Evolutionary conservation across 768 basidiomycete species (phyloP).

Genomic region (Mycena indigotica): DNA sequence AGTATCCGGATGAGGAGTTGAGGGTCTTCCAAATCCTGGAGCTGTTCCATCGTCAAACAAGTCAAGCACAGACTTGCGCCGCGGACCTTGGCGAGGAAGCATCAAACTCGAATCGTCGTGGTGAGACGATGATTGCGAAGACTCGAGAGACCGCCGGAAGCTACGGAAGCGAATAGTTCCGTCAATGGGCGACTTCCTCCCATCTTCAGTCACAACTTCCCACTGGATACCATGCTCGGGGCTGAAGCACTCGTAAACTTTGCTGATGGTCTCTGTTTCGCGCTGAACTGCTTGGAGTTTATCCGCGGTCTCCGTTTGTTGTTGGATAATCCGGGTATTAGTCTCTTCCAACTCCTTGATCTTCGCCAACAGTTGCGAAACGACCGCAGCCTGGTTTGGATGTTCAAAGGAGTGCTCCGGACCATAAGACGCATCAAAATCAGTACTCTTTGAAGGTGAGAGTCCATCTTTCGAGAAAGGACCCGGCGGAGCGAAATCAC

Average conservation of each 20-base stretch:
- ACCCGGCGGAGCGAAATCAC: constrained; percentile 66
- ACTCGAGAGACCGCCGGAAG: constrained; percentile 26
- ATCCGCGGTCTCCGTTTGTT: constrained; percentile 62
- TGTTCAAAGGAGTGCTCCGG: constrained; percentile 15
- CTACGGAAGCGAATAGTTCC: constrained; percentile 34
- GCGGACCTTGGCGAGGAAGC: constrained; percentile 25
- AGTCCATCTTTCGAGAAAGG: constrained; percentile 27
- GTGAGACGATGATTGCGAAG: no score
- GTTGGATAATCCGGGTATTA: constrained; percentile 64
- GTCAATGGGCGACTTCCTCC: constrained; percentile 24
- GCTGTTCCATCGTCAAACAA: constrained; percentile 51
- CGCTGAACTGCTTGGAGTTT: constrained; percentile 70
- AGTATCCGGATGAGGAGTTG: constrained; percentile 33
- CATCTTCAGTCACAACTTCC: constrained; percentile 37
- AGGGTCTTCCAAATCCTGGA: constrained; percentile 26
- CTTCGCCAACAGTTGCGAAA: constrained; percentile 73
- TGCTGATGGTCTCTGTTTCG: constrained; percentile 70
- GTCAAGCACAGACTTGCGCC: constrained; percentile 60
- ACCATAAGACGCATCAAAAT: constrained; percentile 18
- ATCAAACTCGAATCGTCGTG: constrained; percentile 3
- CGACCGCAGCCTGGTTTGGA: constrained; percentile 50
- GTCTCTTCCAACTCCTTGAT: constrained; percentile 77
- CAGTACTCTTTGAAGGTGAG: constrained; percentile 9
- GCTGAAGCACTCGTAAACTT: constrained; percentile 68
- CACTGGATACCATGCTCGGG: constrained; percentile 56